Conservation (phyloP, 345 rosid genomes). For the Firmiana major region DNA sequence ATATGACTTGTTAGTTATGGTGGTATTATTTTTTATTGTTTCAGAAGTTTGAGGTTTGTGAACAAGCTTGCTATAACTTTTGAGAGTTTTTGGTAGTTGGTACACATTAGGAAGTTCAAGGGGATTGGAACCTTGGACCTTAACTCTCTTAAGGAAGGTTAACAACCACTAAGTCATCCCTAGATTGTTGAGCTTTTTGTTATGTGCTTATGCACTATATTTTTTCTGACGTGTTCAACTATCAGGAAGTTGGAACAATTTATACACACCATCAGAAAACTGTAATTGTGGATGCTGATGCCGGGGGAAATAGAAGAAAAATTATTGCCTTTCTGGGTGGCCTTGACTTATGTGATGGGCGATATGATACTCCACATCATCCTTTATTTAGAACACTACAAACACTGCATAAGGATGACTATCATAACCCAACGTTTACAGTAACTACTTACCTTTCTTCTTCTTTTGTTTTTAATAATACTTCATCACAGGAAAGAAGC, state of each 20-base stretch:
- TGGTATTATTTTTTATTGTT: not conserved
- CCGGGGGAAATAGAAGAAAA: constrained; percentile 67
- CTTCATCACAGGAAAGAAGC: not conserved
- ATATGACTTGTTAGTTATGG: not conserved
- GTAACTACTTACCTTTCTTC: constrained; percentile 33
- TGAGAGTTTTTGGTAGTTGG: not conserved
- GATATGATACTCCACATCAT: constrained; percentile 88
- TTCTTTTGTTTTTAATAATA: not conserved
- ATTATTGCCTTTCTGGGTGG: constrained; percentile 93
- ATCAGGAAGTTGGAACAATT: constrained; percentile 87
- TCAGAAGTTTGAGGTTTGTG: not conserved
- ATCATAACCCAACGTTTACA: constrained; percentile 85
- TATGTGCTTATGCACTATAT: not conserved
- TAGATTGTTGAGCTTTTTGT: not conserved
- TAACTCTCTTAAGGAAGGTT: not conserved
- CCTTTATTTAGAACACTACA: constrained; percentile 65
- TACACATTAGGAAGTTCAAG: not conserved
- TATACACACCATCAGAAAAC: constrained; percentile 98
- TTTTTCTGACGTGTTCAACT: not conserved
- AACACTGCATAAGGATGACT: constrained; percentile 79
- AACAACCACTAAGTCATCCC: not conserved
- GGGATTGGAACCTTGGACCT: not conserved
- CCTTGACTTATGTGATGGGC: constrained; percentile 92
- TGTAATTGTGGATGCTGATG: constrained; percentile 89
- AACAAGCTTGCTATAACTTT: not conserved